Conservation (phyloP, 73 alveolate species). For the Blepharisma stoltei region DNA sequence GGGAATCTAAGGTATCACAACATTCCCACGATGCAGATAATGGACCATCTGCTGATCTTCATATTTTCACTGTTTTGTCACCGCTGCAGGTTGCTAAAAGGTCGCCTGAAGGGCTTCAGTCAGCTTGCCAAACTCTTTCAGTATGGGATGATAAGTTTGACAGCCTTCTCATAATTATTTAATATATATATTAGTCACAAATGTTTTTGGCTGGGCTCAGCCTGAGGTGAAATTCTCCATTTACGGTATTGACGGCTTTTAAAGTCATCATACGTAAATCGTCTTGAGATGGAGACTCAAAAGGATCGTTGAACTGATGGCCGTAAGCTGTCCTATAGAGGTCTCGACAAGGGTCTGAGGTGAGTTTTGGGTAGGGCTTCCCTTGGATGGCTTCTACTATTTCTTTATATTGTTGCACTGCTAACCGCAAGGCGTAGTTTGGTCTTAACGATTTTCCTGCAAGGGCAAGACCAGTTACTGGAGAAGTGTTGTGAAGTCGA, state of each 20-base stretch:
- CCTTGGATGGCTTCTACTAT: background rate
- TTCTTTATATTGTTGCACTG: conserved; percentile 6
- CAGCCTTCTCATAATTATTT: background rate
- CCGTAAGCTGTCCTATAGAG: conserved; percentile 18
- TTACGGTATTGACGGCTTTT: too few species aligned
- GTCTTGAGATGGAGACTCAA: background rate
- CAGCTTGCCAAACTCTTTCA: conserved; percentile 83
- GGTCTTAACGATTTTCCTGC: conserved; percentile 49
- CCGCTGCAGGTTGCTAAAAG: conserved; percentile 82
- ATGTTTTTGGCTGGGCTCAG: too few species aligned
- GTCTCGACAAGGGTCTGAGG: background rate
- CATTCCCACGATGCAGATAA: conserved; percentile 29
- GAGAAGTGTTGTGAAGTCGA: conserved; percentile 50
- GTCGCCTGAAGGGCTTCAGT: conserved; percentile 73
- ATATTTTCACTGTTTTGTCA: conserved; percentile 76
- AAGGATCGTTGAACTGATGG: conserved; percentile 24
- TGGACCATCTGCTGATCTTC: conserved; percentile 44
- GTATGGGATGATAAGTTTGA: conserved; percentile 46
- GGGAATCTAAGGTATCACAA: conserved; percentile 43
- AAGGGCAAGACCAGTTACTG: conserved; percentile 57
- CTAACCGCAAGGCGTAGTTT: conserved; percentile 13
- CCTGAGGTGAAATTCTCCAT: too few species aligned
- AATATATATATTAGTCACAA: too few species aligned
- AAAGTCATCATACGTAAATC: too few species aligned
- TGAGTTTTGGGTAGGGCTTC: background rate